A percentile compares a stretch with the other conserved stretches of the same genome.
Conservation (phyloP, 208 protist genomes). For the Trypanosoma rangeli region DNA sequence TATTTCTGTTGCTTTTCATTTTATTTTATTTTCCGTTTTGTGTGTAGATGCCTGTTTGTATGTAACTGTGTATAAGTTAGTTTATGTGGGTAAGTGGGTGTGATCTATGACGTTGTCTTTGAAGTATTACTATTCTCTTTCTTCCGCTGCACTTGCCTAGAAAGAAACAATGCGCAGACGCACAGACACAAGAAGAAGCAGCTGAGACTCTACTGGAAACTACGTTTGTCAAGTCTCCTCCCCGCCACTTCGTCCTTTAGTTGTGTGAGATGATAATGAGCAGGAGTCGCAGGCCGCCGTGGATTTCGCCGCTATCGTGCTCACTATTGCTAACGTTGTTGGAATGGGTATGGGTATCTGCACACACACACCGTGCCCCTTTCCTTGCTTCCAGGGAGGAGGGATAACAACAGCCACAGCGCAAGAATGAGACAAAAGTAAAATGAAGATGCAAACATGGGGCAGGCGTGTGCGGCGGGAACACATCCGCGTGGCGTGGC, state of each 20-base stretch:
- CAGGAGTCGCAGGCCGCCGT: neutral
- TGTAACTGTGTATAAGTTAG: neutral
- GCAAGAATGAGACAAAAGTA: neutral
- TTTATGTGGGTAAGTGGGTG: neutral
- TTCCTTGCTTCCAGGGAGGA: neutral
- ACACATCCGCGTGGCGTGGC: too few species aligned
- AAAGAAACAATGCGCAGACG: neutral
- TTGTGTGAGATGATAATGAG: neutral
- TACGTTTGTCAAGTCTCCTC: neutral
- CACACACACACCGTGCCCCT: neutral
- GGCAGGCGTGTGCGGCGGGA: too few species aligned
- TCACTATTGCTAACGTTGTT: neutral
- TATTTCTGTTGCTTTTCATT: neutral
- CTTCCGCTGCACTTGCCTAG: neutral
- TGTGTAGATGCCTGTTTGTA: neutral
- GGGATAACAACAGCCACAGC: conserved; percentile 9
- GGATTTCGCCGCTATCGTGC: neutral
- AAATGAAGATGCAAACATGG: neutral
- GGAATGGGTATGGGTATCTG: neutral
- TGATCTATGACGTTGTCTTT: neutral
- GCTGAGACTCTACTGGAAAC: neutral
- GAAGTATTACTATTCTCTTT: neutral
- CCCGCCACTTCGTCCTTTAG: neutral
- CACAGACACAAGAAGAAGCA: neutral
- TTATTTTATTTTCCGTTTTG: neutral